Evolutionary conservation across 2,329 filamentous ascomycete species (phyloP).

Genomic region (Mycosphaerelloides madeirae): DNA sequence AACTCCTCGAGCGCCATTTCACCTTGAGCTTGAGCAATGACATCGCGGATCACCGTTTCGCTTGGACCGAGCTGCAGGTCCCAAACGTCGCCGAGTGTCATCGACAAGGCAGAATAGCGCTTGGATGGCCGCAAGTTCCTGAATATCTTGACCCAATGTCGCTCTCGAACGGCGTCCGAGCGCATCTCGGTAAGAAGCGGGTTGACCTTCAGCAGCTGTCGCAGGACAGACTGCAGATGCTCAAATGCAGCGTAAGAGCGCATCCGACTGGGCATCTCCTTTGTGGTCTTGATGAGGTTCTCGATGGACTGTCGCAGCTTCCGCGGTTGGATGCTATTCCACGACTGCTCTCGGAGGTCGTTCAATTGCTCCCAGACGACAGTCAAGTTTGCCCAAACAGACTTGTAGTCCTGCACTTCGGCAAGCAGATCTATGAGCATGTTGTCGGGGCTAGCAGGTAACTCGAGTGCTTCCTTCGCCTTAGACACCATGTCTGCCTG

Average conservation of each 20-base stretch:
- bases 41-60: conserved; percentile 82
- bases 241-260: conserved; percentile 99
- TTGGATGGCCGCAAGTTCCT: conserved; percentile 90
- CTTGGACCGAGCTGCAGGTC: conserved; percentile 86
- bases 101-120: conserved; percentile 86
- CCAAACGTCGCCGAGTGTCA: conserved; percentile 98
- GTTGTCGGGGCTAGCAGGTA: conserved; percentile 74
- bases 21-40: conserved; percentile 91
- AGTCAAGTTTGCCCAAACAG: conserved; percentile 91
- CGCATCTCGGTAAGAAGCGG: conserved; percentile 82
- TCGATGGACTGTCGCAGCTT: conserved; percentile 89
- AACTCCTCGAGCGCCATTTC: conserved; percentile 99
- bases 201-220: conserved; percentile 87
- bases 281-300: conserved; percentile 92
- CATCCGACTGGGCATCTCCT: conserved; percentile 99
- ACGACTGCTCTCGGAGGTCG: conserved; percentile 84
- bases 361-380: conserved; percentile 97
- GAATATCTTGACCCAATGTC: conserved; percentile 97
- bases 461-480: conserved; percentile 92
- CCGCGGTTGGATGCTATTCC: conserved; percentile 91
- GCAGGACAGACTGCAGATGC: conserved; percentile 87
- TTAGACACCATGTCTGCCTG: conserved; percentile 92
- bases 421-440: conserved; percentile 82
- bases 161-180: conserved; percentile 90
- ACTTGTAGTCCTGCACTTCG: conserved; percentile 98